Percentiles rank a stretch among this genome's conserved stretches.
These are phyloP conservation scores for Colletotrichum sp. DNA, from an alignment of 2,329 filamentous ascomycete species.

Conservation along the genomic window DNA sequence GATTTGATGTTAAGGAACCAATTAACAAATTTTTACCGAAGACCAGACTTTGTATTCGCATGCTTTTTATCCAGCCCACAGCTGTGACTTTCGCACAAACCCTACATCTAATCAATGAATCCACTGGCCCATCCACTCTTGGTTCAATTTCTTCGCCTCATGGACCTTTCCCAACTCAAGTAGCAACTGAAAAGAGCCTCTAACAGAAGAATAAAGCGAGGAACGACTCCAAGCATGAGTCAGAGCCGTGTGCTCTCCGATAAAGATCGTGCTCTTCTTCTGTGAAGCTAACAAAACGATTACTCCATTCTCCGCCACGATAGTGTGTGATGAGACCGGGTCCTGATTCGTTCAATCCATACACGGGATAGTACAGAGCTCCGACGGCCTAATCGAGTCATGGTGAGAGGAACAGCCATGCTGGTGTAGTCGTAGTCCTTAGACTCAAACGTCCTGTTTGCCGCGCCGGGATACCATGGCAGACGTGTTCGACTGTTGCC, in stretches of 20 bases:
- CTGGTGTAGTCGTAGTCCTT: conserved; percentile 67
- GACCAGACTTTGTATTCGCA: neutral
- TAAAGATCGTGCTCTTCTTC: conserved; percentile 56
- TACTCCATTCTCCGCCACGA: conserved; percentile 38
- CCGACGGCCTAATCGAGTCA: conserved; percentile 63
- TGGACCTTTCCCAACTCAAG: conserved; percentile 25
- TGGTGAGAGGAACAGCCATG: conserved; percentile 63
- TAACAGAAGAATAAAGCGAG: conserved; percentile 31
- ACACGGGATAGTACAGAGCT: conserved; percentile 65
- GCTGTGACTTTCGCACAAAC: neutral
- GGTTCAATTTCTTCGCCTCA: conserved; percentile 26
- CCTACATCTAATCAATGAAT: conserved; percentile 2
- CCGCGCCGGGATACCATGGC: conserved; percentile 53
- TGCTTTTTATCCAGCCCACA: neutral
- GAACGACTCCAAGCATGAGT: conserved; percentile 38
- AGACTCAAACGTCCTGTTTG: conserved; percentile 40
- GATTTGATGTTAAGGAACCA: neutral
- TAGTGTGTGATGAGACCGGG: conserved; percentile 54
- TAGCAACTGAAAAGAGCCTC: conserved; percentile 33
- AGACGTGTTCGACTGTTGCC: conserved; percentile 31
- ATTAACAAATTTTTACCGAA: neutral
- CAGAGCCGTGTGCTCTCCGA: conserved; percentile 37
- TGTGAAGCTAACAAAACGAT: conserved; percentile 36
- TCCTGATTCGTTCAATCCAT: conserved; percentile 62
- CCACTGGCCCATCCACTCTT: conserved; percentile 29